Evolutionary conservation across 2,329 filamentous ascomycete genomes (phyloP).

Genomic region (Neonectria ditissima): DNA sequence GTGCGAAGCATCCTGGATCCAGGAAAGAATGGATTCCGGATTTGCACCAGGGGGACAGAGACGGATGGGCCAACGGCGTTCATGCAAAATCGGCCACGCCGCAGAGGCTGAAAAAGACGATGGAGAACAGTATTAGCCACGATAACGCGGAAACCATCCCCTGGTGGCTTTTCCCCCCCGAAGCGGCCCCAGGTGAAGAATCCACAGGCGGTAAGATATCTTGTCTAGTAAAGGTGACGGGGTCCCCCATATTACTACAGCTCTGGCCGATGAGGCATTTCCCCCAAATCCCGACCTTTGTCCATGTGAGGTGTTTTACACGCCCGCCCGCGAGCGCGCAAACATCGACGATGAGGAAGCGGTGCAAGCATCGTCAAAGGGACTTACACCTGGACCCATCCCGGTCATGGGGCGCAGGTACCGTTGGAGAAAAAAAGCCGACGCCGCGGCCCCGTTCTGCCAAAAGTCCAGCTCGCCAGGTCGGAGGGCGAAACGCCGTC

Average conservation of each 20-base stretch:
- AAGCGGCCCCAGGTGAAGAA: constrained; percentile 5
- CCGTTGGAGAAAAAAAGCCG: background rate
- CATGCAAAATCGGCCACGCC: constrained; percentile 16
- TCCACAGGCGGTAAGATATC: constrained; percentile 1
- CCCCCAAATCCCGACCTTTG: constrained; percentile 27
- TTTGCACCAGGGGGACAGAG: constrained; percentile 15
- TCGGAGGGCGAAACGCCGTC: constrained; percentile 40
- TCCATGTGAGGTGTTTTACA: constrained; percentile 29
- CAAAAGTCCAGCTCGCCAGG: constrained; percentile 28
- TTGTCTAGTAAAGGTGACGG: background rate
- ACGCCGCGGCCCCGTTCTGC: background rate
- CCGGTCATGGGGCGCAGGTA: constrained; percentile 1
- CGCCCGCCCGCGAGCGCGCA: background rate
- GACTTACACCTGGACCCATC: background rate
- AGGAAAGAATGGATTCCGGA: constrained; percentile 8
- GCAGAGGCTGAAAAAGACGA: background rate
- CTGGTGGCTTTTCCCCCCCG: constrained; percentile 14
- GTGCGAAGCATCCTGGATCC: constrained; percentile 13
- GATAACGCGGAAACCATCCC: constrained; percentile 14
- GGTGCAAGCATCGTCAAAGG: background rate
- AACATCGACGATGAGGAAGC: constrained; percentile 21
- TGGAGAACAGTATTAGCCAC: constrained; percentile 11
- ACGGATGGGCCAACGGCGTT: constrained; percentile 26
- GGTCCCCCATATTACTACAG: constrained; percentile 22
- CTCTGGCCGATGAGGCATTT: constrained; percentile 39